Base-by-base conservation (phyloP, 2,329 filamentous ascomycete genomes). In the Mariannaea elegans region DNA sequence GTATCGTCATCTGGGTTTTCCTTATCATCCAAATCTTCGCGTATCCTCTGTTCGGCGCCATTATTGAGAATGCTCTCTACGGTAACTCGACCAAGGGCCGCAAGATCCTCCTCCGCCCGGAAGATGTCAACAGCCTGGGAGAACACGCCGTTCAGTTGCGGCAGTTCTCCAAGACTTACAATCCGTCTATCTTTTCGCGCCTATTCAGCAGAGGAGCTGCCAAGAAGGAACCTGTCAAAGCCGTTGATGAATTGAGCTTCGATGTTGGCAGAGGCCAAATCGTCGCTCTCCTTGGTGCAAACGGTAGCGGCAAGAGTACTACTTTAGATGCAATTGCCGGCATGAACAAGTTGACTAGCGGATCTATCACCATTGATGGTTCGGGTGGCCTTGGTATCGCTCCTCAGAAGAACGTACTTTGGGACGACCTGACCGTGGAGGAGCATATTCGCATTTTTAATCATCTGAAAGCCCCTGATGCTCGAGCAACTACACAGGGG, bases 341-440 rank as follows among this genome's bases (percentile, higher is more conserved):
- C 3, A 84, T 94, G 49, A 92, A 90, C 67, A 90, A 86, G 42
- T 82, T 94, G 19, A 93, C 91, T 0, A 87, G 84, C 58, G 94
- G 94, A 3, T 82, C 83, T 3, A 95, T 97, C 65, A 86, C 85
- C 21, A 89, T 97, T 44, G 89, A 94, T 65, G 89, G 89, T 1
- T 89, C 87, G 9, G 91, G 91, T 9, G 92, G 92, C 0, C 83
- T 97, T 18, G 94, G 94, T 13, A 88, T 97, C 39, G 94, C 93
- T 56, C 94, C 94, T 0, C 94, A 97, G 73, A 94, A 94, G 80
- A 97, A 97, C 68, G 94, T 97, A 6, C 83, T 97, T 29, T 97
- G 94, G 93, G 90, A 94, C 67, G 89, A 93, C 58, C 78, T 97
- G 55, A 96, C 91, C 0, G 93, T 97, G 0, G 86, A 88, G 69